phyloP scores from a whole-genome alignment of 2,329 filamentous ascomycete genomes.

The Aspergillus intermedius region DNA sequence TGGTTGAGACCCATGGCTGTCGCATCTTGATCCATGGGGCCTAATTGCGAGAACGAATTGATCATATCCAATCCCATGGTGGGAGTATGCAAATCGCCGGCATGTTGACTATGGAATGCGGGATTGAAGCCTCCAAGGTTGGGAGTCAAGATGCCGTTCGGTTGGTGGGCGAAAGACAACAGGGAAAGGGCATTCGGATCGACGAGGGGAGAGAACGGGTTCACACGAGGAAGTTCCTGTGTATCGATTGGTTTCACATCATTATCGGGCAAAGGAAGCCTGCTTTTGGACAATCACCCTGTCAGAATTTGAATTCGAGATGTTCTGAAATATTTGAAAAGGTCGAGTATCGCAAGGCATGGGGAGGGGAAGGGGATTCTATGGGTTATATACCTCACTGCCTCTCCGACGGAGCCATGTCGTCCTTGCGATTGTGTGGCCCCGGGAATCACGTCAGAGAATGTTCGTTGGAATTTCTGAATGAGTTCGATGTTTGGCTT shows the following conservation, averaged over 20 bases:
- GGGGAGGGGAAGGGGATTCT: background rate
- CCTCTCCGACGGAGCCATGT: slow-evolving; percentile 9
- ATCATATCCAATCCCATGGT: slow-evolving; percentile 66
- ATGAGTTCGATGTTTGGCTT: slow-evolving; percentile 83
- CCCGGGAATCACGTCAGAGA: slow-evolving; percentile 60
- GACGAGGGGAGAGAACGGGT: slow-evolving; percentile 76
- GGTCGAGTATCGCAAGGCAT: background rate
- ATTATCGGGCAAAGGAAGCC: slow-evolving; percentile 41
- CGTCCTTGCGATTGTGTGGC: background rate
- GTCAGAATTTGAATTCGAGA: background rate
- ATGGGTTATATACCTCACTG: slow-evolving; percentile 16
- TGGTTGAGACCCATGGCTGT: slow-evolving; percentile 60
- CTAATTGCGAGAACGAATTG: slow-evolving; percentile 69
- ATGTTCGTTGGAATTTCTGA: slow-evolving; percentile 74
- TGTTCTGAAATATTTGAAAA: background rate
- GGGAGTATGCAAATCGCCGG: slow-evolving; percentile 81
- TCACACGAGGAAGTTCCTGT: slow-evolving; percentile 65
- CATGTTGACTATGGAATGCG: slow-evolving; percentile 67
- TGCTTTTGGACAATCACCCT: slow-evolving; percentile 16
- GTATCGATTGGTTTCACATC: slow-evolving; percentile 65
- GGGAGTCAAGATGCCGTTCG: slow-evolving; percentile 79
- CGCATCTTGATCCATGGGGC: slow-evolving; percentile 48
- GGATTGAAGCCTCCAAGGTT: slow-evolving; percentile 72
- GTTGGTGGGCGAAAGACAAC: slow-evolving; percentile 68
- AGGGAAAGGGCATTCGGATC: slow-evolving; percentile 82